Conservation (phyloP, 2,329 filamentous ascomycete species). For the Aspergillus udagawae region DNA sequence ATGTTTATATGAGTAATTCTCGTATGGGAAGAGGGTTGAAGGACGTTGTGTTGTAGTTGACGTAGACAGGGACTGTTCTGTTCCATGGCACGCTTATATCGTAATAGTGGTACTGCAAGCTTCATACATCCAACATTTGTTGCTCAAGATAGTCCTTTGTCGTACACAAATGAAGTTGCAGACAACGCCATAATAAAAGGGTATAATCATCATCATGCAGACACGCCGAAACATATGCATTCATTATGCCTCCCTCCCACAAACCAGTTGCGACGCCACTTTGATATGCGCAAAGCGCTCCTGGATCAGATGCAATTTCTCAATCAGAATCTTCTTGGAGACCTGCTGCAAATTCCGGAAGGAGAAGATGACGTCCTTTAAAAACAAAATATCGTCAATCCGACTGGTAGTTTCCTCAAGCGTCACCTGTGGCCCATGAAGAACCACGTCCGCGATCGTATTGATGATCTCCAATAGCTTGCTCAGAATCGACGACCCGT, state of each 20-base stretch:
- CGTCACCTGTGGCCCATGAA: conserved; percentile 48
- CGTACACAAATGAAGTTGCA: neutral
- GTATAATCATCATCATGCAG: neutral
- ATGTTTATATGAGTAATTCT: neutral
- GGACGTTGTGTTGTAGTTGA: no score
- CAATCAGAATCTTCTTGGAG: conserved; percentile 42
- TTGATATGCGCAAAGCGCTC: conserved; percentile 18
- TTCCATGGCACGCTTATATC: no score
- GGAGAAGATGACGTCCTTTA: conserved; percentile 49
- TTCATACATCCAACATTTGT: no score
- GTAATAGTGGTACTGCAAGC: no score
- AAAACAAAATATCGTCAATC: conserved; percentile 53
- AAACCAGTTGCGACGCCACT: conserved; percentile 19
- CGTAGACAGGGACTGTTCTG: no score
- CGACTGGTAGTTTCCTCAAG: conserved; percentile 46
- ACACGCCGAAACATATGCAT: neutral
- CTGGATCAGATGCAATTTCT: conserved; percentile 37
- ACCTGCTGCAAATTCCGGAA: conserved; percentile 48
- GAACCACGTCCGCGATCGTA: conserved; percentile 55
- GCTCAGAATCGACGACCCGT: conserved; percentile 55
- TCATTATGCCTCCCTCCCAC: neutral
- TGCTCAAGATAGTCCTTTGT: neutral
- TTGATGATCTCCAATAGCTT: conserved; percentile 60
- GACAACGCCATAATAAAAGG: neutral
- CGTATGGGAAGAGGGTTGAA: no score